Evolutionary conservation across 1,284 basidiomycete species (phyloP).

Genomic region (Lignosus rhinocerotis): DNA sequence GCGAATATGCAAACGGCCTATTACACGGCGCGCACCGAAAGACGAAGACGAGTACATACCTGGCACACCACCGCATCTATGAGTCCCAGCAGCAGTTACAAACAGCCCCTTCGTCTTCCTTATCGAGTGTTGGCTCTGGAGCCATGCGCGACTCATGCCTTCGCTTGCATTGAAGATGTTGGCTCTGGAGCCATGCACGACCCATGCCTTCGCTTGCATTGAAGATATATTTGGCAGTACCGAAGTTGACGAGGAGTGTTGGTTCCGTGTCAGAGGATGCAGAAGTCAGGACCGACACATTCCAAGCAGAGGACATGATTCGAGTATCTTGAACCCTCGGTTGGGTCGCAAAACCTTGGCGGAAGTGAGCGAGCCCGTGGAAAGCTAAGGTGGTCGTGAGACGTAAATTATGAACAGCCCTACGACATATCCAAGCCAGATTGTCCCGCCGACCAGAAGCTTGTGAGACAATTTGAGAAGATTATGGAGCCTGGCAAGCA

Average conservation of each 20-base stretch:
- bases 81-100: slow-evolving; percentile 63
- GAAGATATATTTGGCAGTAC: slow-evolving; percentile 82
- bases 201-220: slow-evolving; percentile 84
- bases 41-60: slow-evolving; percentile 46
- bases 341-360: not conserved
- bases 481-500: not conserved
- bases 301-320: slow-evolving; percentile 53
- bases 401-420: slow-evolving; percentile 1
- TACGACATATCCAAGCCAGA: slow-evolving; percentile 24
- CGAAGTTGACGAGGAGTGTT: slow-evolving; percentile 72
- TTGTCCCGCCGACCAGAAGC: not conserved
- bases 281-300: slow-evolving; percentile 53
- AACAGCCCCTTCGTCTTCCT: slow-evolving; percentile 72
- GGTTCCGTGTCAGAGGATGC: slow-evolving; percentile 79
- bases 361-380: not conserved
- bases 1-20: not conserved
- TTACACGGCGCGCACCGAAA: not conserved
- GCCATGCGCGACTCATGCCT: slow-evolving; percentile 72
- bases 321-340: not conserved
- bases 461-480: not conserved
- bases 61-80: slow-evolving; percentile 66
- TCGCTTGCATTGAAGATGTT: slow-evolving; percentile 81
- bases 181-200: slow-evolving; percentile 70
- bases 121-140: slow-evolving; percentile 67
- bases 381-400: not conserved